Conservation (phyloP, 2,329 filamentous ascomycete species). For the Ascochyta rabiei region DNA sequence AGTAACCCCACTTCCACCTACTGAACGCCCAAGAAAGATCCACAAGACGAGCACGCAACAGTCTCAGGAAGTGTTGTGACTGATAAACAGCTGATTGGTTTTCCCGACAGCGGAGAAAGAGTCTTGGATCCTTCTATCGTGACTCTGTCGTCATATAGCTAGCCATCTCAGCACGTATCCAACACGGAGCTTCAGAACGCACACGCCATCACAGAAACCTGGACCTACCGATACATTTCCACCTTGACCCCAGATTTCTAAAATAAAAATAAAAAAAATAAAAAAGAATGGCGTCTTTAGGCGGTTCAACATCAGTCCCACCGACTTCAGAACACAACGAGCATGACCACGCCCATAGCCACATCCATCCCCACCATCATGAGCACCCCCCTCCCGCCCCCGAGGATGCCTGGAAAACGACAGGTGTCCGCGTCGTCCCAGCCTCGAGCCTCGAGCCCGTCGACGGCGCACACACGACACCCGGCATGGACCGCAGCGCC, state of each 20-base stretch:
- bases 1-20: slow-evolving; percentile 12
- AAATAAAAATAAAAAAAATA: no score
- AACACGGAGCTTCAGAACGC: no score
- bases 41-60: slow-evolving; percentile 15
- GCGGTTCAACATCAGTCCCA: slow-evolving; percentile 13
- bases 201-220: neutral
- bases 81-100: neutral
- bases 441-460: slow-evolving; percentile 1
- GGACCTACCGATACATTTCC: neutral
- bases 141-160: neutral
- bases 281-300: slow-evolving; percentile 6
- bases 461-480: slow-evolving; percentile 5
- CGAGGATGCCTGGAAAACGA: slow-evolving; percentile 15
- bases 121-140: neutral
- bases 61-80: slow-evolving; percentile 2
- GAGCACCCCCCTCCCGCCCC: neutral
- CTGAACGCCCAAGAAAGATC: slow-evolving; percentile 9
- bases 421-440: slow-evolving; percentile 14
- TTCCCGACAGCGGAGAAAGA: neutral
- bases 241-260: neutral
- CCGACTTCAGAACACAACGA: slow-evolving; percentile 1
- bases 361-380: neutral
- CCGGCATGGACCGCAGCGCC: slow-evolving; percentile 13
- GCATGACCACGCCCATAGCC: neutral
- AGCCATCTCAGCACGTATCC: neutral